Base-by-base conservation (phyloP, 2,329 filamentous ascomycete species). In the Aspergillus pseudoviridinutans region DNA sequence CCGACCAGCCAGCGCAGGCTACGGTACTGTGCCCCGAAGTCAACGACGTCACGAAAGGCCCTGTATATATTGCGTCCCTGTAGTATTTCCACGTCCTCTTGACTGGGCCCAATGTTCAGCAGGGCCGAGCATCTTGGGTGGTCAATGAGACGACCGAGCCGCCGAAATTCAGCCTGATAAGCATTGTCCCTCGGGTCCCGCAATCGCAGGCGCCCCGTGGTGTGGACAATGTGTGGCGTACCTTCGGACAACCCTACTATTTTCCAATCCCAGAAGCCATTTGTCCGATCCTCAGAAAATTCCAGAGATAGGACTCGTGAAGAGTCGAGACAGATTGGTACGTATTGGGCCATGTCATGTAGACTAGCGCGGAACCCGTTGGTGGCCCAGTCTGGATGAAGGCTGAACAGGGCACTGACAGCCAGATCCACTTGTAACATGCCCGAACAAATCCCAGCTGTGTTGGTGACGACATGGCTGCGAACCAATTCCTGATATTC, bases 21-120 rank as follows among this genome's bases (percentile, higher is more conserved):
- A 1, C 58, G 60, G 28, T 61, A 65, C 0, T 17, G 49, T 17
- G 60, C 47, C 5, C 60, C 59, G 49, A 63, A 65, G n/a, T 61
- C 57, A 12, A 65, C 62, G 9, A 65, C 52, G 22, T 65, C 60
- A 5, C 60, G 50, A 22, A 65, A 65, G 2, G 56, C 50, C 2
- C 55, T 58, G 53, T 65, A 65, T 2, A 65, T 52, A 24, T 65
- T 65, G 1, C 63, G 60, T 8, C 66, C 63, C 38, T 66, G 61
- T 2, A 68, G 49, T 2, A 68, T 58, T 42, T 42, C 38, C 14
- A 20, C 12, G 25, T 68, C 65, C 10, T 67, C 65, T 1, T 60
- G 63, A 17, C 64, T 52, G 9, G 50, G 53, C 2, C 38, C 38
- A 17, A 58, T 57, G 0, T 65, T n/a, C 4, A 70, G 61, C 9